A percentile compares a stretch with the other conserved stretches of the same genome.
Conservation (phyloP, 345 rosid species). For the Eucalyptus polyanthemos region DNA sequence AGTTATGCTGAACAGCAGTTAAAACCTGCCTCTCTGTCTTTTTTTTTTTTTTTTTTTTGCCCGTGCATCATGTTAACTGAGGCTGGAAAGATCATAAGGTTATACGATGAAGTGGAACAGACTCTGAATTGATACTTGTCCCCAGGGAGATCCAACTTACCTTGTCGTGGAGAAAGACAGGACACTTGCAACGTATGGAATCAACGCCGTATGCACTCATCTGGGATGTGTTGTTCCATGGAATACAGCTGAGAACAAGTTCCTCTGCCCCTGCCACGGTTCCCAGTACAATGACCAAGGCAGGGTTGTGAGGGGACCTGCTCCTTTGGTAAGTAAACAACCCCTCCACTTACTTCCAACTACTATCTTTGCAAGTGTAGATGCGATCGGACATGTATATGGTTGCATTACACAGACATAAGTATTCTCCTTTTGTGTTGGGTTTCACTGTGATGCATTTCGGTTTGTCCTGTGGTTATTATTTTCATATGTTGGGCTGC, state of each 20-base stretch:
- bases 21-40: background rate
- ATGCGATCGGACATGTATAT: background rate
- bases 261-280: conserved; percentile 95
- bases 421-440: background rate
- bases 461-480: background rate
- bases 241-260: conserved; percentile 83
- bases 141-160: conserved; percentile 93
- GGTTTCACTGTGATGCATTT: background rate
- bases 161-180: conserved; percentile 85
- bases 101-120: background rate
- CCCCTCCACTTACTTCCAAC: background rate
- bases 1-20: background rate
- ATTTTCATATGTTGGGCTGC: background rate
- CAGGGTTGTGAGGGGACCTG: conserved; percentile 94
- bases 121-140: background rate
- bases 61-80: background rate
- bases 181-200: conserved; percentile 73
- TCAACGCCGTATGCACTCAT: conserved; percentile 87
- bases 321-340: conserved; percentile 67
- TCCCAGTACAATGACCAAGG: conserved; percentile 98
- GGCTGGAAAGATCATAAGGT: background rate
- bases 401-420: background rate
- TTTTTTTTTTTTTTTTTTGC: too few relatives aligned
- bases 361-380: background rate
- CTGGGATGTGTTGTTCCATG: conserved; percentile 96